Base-by-base conservation (phyloP, 345 rosid species). In the Pseudoturritis turrita region DNA sequence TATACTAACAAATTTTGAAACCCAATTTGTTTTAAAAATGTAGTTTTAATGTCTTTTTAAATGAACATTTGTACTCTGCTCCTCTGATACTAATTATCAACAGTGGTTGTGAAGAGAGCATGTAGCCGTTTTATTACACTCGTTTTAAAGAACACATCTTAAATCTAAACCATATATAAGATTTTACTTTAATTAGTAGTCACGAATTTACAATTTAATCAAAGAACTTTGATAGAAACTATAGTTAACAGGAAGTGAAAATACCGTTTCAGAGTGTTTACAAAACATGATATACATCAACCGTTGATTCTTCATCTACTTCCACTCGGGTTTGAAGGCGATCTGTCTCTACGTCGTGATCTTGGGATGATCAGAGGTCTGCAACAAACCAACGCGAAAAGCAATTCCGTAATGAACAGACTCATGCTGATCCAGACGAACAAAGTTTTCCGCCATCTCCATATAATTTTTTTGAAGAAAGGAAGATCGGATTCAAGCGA, bases 391-490 rank as follows among this genome's bases (percentile, higher is more conserved):
- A 89, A 78, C 10, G 78, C 37, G 55, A 83, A 69, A 76, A 86
- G 58, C 80, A 95, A 51, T 81, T 86, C 82, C 63, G 36, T 75
- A 37, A 74, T 28, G 69, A 95, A 89, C 7, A 70, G 4, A 6
- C 80, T 50, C 74, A 89, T 78, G 68, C 81, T 81, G 49, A 81
- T 73, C 96, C 97, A 95, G 51, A 88, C 70, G 49, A 84, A 95
- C 51, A 89, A 46, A 56, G 97, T 89, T 52, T 61, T 91, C 82
- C 72, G 82, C 97, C 99, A 88, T 67, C 62, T 75, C 99, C 96
- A 91, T 44, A 91, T 68, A 22, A 88, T 40, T 79, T 80, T 86
- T 66, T 66, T 92, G 29, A 85, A 70, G 11, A 89, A 73, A 44
- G 93, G 86, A 62, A 89, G 96, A 61, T 87, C 86, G 0, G 99